These are phyloP conservation scores for Pseudonectria foliicola DNA, from an alignment of 2,329 filamentous ascomycete species.

Conservation along the genomic window DNA sequence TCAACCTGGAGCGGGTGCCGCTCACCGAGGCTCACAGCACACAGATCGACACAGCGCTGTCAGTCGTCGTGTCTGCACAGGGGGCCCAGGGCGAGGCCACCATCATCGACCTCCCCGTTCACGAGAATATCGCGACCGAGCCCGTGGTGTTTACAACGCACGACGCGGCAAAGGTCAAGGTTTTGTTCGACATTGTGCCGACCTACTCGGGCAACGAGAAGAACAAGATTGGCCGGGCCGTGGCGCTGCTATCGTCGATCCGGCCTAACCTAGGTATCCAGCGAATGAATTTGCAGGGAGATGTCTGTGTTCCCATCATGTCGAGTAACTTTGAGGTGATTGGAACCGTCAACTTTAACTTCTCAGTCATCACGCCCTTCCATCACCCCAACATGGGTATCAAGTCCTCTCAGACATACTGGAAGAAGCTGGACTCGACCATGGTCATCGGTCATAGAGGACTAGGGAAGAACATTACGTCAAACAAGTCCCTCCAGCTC, in stretches of 20 bases:
- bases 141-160: conserved; percentile 81
- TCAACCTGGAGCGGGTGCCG: conserved; percentile 82
- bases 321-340: conserved; percentile 83
- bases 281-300: conserved; percentile 86
- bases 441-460: conserved; percentile 72
- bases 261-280: conserved; percentile 76
- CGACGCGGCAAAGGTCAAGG: conserved; percentile 73
- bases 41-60: conserved; percentile 88
- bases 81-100: conserved; percentile 82
- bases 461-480: conserved; percentile 81
- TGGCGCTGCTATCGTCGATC: conserved; percentile 80
- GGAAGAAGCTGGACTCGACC: conserved; percentile 84
- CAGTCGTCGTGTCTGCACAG: conserved; percentile 79
- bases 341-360: conserved; percentile 94
- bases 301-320: conserved; percentile 86
- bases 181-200: conserved; percentile 90
- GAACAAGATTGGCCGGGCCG: conserved; percentile 80
- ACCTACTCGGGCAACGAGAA: conserved; percentile 90
- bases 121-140: conserved; percentile 89
- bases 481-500: conserved; percentile 80
- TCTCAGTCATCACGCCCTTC: conserved; percentile 90
- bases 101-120: conserved; percentile 84
- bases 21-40: conserved; percentile 83
- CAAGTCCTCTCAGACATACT: conserved; percentile 86
- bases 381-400: conserved; percentile 89